A percentile compares a stretch with the other conserved stretches of the same genome.
phyloP scores from a whole-genome alignment of 441 rosid species.

The Gossypium gossypioides region DNA sequence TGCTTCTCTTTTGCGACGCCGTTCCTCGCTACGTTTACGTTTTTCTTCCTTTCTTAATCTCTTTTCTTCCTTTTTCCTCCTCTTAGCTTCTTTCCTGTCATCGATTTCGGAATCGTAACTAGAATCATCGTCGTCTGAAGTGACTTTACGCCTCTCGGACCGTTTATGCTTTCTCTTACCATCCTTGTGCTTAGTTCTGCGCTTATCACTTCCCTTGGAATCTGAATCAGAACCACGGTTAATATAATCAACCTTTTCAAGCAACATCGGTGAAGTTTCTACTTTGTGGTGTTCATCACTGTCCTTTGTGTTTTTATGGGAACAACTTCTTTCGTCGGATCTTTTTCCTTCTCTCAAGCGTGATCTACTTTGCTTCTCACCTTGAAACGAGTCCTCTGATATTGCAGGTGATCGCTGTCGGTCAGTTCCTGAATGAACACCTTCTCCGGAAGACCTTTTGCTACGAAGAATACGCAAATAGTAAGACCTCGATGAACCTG shows the following conservation, averaged over 20 bases:
- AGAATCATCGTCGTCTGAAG: slow-evolving; percentile 53
- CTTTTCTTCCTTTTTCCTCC: slow-evolving; percentile 83
- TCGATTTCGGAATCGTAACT: slow-evolving; percentile 57
- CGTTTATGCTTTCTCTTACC: slow-evolving; percentile 51
- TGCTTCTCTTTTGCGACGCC: slow-evolving; percentile 67
- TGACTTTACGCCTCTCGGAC: slow-evolving; percentile 39
- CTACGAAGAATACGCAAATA: slow-evolving; percentile 32
- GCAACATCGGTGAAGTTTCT: slow-evolving; percentile 23
- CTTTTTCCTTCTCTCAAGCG: slow-evolving; percentile 20
- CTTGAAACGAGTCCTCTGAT: slow-evolving; percentile 23
- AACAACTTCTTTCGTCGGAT: slow-evolving; percentile 31
- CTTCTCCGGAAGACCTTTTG: slow-evolving; percentile 37
- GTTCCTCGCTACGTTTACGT: slow-evolving; percentile 63
- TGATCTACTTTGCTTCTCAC: slow-evolving; percentile 18
- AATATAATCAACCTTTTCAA: slow-evolving; percentile 33
- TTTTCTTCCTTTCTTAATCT: slow-evolving; percentile 75
- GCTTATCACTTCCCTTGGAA: slow-evolving; percentile 41
- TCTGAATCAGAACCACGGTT: slow-evolving; percentile 35
- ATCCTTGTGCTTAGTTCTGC: slow-evolving; percentile 32
- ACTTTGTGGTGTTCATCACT: slow-evolving; percentile 19
- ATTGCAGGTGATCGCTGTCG: slow-evolving; percentile 32
- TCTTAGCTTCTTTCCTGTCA: slow-evolving; percentile 74
- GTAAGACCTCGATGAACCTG: not conserved
- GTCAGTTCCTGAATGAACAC: slow-evolving; percentile 26
- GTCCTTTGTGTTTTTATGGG: slow-evolving; percentile 26